These are phyloP conservation scores for Capsella rubella DNA, from an alignment of 441 rosid genomes.

Conservation along the genomic window DNA sequence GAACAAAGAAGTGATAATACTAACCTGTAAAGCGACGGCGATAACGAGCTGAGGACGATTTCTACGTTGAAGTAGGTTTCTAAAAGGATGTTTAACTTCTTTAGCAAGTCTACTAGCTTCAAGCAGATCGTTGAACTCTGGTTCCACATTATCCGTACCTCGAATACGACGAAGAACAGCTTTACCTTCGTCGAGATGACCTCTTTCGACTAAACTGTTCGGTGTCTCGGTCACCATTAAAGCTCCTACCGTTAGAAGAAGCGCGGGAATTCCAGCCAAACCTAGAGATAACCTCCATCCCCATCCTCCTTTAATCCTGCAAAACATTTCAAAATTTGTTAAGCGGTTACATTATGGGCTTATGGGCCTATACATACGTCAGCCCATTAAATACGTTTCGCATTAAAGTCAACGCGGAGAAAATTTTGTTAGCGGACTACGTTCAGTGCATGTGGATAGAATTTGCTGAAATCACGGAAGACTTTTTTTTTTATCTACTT, in stretches of 20 bases:
- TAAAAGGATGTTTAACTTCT: conserved; percentile 87
- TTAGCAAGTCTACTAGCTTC: conserved; percentile 90
- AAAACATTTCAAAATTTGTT: neutral
- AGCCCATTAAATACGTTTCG: conserved; percentile 26
- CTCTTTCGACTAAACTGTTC: conserved; percentile 92
- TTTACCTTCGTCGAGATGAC: conserved; percentile 81
- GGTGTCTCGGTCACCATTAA: conserved; percentile 84
- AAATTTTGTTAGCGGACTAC: neutral
- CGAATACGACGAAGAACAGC: conserved; percentile 76
- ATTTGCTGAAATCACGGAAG: conserved; percentile 36
- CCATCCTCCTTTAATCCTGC: conserved; percentile 81
- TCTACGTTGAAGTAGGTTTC: conserved; percentile 74
- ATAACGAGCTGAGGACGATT: conserved; percentile 85
- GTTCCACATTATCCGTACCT: conserved; percentile 81
- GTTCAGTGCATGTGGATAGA: conserved; percentile 36
- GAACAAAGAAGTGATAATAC: neutral
- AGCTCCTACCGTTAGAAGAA: conserved; percentile 77
- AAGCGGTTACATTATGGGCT: conserved; percentile 14
- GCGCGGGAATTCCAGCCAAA: conserved; percentile 89
- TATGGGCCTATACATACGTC: neutral
- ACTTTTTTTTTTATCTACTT: neutral
- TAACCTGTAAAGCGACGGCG: conserved; percentile 86
- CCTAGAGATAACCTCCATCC: conserved; percentile 95
- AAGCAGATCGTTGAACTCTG: conserved; percentile 81
- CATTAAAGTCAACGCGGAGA: conserved; percentile 23